Conservation (phyloP, 2,329 filamentous ascomycete genomes). For the Aspergillus ibericus region DNA sequence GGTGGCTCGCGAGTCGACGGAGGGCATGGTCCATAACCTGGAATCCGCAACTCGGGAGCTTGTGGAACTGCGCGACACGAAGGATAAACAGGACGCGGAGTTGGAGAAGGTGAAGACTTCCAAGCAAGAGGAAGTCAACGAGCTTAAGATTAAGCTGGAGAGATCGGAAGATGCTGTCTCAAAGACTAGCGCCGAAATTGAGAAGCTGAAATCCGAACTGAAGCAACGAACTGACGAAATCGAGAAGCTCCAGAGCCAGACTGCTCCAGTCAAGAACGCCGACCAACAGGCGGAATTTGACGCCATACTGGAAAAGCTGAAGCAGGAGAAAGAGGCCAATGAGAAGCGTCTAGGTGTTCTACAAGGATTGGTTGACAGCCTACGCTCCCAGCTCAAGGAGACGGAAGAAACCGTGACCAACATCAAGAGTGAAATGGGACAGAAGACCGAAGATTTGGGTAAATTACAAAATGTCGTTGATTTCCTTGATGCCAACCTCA, state of each 20-base stretch:
- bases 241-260: conserved; percentile 34
- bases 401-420: conserved; percentile 52
- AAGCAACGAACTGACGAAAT: conserved; percentile 44
- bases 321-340: conserved; percentile 39
- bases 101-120: conserved; percentile 46
- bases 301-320: conserved; percentile 35
- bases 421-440: conserved; percentile 44
- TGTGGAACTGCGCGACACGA: conserved; percentile 54
- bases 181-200: conserved; percentile 29
- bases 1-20: conserved; percentile 68
- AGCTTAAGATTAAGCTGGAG: conserved; percentile 39
- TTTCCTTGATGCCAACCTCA: conserved; percentile 43
- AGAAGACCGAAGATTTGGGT: conserved; percentile 38
- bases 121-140: conserved; percentile 44
- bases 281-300: conserved; percentile 27
- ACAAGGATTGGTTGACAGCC: conserved; percentile 55
- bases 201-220: conserved; percentile 39
- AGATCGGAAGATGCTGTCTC: conserved; percentile 33
- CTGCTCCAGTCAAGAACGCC: conserved; percentile 21
- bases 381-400: conserved; percentile 56
- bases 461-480: conserved; percentile 37
- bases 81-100: conserved; percentile 50
- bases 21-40: conserved; percentile 64
- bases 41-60: conserved; percentile 68
- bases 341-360: conserved; percentile 57